Base-by-base conservation (phyloP, 2,329 filamentous ascomycete species). In the Magnaporthiopsis incrustans region DNA sequence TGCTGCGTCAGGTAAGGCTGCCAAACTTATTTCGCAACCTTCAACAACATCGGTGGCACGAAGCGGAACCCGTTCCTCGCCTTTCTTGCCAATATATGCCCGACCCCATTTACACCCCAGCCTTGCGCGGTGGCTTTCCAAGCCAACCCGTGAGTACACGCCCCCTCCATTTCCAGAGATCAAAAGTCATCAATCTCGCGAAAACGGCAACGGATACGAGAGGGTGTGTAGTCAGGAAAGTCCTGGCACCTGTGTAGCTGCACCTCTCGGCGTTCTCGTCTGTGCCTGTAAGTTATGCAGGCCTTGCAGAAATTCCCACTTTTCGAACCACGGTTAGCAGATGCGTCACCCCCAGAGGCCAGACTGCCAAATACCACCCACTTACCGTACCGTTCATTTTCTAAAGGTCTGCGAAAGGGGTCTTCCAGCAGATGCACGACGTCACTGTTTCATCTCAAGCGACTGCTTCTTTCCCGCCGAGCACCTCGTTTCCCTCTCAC, bases 391-490 rank as follows among this genome's bases (percentile, higher is more conserved):
- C 44, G n/a, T 14, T 18, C 44, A 53, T 25, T 53, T 22, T 18
- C 2, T 25, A 12, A 11, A 25, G 44, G n/a, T 53, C 44, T 53
- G 44, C 22, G 44, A 25, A 53, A 53, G 44, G 44, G 44, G 7
- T 27, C 59, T 61, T 15, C 33, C 60, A 30, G 30, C 30, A 30
- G 30, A 11, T 61, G 14, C 25, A 61, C 60, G 60, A 61, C 60
- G 60, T 61, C 60, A 61, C 60, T 14, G 33, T 61, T 61, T 56
- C 60, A 61, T 50, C 27, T 12, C 38, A 27, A 15, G 22, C n/a
- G 50, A 44, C 15, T 11, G 12, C 15, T 11, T n/a, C 38, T 61
- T 61, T 4, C 60, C 60, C 22, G 25, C 12, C 50, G 14, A 8
- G 27, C n/a, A 18, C 38, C 38, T 30, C 38, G 38, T 44, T 38